These are phyloP conservation scores for Herpetospermum pedunculosum DNA, from an alignment of 306 rosid species.

Conservation along the genomic window DNA sequence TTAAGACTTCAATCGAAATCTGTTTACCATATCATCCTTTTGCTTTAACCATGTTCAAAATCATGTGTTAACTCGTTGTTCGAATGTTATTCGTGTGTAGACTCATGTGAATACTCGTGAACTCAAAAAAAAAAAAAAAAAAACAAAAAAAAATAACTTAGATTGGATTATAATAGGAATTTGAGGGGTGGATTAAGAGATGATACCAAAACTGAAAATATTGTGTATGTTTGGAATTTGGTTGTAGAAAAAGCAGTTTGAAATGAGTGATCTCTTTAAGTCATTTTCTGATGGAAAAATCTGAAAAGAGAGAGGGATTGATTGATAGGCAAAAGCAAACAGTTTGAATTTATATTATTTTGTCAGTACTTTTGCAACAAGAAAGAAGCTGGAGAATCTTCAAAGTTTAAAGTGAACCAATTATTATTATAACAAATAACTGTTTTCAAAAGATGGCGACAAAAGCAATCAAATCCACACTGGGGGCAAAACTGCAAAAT, in stretches of 20 bases:
- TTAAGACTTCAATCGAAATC: no score
- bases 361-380: not conserved
- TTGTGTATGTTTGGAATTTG: not conserved
- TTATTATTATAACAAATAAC: not conserved
- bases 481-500: not conserved
- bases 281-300: not conserved
- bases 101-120: no score
- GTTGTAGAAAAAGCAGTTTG: not conserved
- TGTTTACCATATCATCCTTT: no score
- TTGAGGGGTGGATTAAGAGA: no score
- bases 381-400: not conserved
- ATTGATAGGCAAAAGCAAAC: not conserved
- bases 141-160: no score
- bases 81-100: no score
- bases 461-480: not conserved
- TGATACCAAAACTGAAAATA: no score
- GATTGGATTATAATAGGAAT: no score
- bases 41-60: no score
- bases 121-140: no score
- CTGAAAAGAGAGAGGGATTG: not conserved
- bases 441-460: not conserved
- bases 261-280: not conserved
- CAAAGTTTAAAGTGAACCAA: not conserved
- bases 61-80: no score
- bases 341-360: not conserved